Evolutionary conservation across 768 basidiomycete genomes (phyloP).

Genomic region (Xerocomellus chrysenteron): DNA sequence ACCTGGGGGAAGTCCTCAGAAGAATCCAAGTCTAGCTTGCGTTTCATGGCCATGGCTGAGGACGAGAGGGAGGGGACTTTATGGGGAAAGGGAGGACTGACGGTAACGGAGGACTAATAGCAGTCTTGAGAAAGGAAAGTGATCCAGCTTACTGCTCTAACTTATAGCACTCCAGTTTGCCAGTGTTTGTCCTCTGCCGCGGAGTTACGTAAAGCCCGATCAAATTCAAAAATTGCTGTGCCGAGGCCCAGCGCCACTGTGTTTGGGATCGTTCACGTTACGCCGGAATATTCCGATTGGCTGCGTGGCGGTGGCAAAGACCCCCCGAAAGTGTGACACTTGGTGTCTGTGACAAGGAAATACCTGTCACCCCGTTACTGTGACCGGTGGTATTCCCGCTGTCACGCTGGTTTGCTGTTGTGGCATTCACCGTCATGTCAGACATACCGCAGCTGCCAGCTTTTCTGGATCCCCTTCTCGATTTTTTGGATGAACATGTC

Average conservation of each 20-base stretch:
- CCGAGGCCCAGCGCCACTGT: constrained; percentile 15
- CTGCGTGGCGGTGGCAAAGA: constrained; percentile 5
- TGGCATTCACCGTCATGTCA: constrained; percentile 26
- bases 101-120: constrained; percentile 9
- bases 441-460: constrained; percentile 40
- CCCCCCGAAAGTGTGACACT: constrained; percentile 8
- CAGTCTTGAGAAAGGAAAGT: constrained; percentile 27
- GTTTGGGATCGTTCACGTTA: neutral
- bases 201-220: constrained; percentile 15
- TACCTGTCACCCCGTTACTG: constrained; percentile 5
- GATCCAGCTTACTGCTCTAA: constrained; percentile 24
- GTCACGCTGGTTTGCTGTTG: constrained; percentile 22
- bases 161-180: constrained; percentile 32
- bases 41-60: constrained; percentile 64
- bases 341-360: constrained; percentile 15
- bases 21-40: constrained; percentile 65
- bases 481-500: constrained; percentile 52
- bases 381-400: constrained; percentile 11
- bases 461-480: constrained; percentile 53
- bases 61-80: constrained; percentile 8
- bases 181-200: constrained; percentile 26
- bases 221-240: constrained; percentile 18
- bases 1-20: constrained; percentile 55
- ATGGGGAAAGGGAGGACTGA: neutral
- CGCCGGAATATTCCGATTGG: constrained; percentile 32